A percentile compares a stretch with the other conserved stretches of the same genome.
Evolutionary conservation across 495 filamentous ascomycete genomes (phyloP).

Genomic region (Stereocaulon alpinum): DNA sequence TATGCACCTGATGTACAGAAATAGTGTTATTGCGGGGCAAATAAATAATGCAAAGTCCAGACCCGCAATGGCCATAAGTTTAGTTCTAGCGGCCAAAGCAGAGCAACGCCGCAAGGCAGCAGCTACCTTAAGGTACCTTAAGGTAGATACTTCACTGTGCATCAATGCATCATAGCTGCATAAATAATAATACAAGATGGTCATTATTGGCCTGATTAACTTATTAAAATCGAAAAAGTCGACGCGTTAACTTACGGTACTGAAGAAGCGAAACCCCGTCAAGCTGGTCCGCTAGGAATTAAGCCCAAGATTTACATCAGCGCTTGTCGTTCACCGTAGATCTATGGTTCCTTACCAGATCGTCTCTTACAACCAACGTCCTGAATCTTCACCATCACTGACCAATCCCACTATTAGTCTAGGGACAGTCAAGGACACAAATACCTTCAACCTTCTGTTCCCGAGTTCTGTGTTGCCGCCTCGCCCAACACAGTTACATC

Average conservation of each 20-base stretch:
- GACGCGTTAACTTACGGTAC: background rate
- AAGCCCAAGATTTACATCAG: background rate
- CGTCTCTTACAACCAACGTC: background rate
- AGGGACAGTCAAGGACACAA: background rate
- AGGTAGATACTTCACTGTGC: too few relatives aligned
- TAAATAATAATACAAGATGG: background rate
- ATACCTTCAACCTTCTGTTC: too few relatives aligned
- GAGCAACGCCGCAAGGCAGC: background rate
- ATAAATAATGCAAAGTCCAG: constrained; percentile 3
- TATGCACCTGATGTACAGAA: background rate
- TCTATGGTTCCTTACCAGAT: background rate
- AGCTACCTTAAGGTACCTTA: too few relatives aligned
- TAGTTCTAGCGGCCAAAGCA: background rate
- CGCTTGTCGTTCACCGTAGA: constrained; percentile 7
- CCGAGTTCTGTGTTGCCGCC: too few relatives aligned
- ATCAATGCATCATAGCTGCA: too few relatives aligned
- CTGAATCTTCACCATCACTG: background rate
- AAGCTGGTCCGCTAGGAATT: background rate
- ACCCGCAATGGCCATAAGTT: background rate
- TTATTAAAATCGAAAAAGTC: too few relatives aligned
- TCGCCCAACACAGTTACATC: too few relatives aligned
- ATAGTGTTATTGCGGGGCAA: background rate
- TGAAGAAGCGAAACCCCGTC: background rate
- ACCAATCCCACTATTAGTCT: background rate
- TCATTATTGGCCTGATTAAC: background rate